Base-by-base conservation (phyloP, 768 basidiomycete species). In the Boletus pseudopeckii region DNA sequence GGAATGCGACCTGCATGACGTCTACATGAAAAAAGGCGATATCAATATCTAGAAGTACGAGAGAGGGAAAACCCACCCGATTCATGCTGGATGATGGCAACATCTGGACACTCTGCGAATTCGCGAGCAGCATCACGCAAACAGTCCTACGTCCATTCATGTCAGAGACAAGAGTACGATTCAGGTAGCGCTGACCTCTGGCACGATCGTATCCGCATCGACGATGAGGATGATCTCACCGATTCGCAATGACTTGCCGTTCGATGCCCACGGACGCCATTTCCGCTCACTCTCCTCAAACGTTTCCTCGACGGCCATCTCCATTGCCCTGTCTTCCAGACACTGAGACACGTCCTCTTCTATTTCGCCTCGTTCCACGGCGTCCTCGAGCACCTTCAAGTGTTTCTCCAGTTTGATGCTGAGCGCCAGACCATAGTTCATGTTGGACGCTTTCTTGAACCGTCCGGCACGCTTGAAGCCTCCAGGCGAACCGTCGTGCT, bases 381-480 rank as follows among this genome's bases (percentile, higher is more conserved):
- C 52, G 50, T 69, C 71, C 9, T 76, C 74, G 20, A 90, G 57
- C 85, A 61, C 64, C 46, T 72, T 71, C 64, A 79, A 67, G 48
- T 72, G 59, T 20, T 57, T 60, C 48, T 70, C 68, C 42, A 70
- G 47, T 33, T 74, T 71, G 18, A 78, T 66, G 1, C 74, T 75
- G 3, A 80, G 59, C 17, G 69, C 72, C 18, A 80, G 68, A 4
- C 82, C 90, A 62, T 87, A 92, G 66, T 94, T 95, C 86, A 94
- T 86, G 70, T 96, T 96, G 32, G 84, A 86, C 1, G 92, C 91
- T 70, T 96, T 96, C 77, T 96, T 95, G 82, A 96, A 96, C 14
- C 92, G 80, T 15, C 92, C 92, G 0, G 86, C 68, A 32, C 75
- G 71, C 18, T 69, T 73, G 48, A 68, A 70, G 5, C 65, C 70